phyloP scores from a whole-genome alignment of 768 basidiomycete genomes.

The Pisolithus sp. region DNA sequence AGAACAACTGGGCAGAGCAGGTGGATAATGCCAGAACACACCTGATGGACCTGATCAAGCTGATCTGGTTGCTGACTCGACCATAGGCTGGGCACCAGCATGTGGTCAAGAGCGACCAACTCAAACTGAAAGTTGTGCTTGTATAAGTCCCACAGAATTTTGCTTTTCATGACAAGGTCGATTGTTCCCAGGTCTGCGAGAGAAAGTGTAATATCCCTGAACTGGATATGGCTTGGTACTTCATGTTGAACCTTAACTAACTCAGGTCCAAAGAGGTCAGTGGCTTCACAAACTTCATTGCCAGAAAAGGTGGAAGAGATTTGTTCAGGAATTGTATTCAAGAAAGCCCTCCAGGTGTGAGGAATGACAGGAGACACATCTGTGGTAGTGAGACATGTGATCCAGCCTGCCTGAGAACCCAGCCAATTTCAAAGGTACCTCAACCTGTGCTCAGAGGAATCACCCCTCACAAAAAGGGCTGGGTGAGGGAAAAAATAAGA shows the following conservation, averaged over 20 bases:
- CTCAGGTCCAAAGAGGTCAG: neutral
- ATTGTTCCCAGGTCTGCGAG: neutral
- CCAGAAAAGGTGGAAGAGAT: neutral
- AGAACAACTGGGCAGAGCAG: no score
- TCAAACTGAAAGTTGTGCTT: constrained; percentile 15
- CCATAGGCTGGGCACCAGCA: neutral
- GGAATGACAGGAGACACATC: neutral
- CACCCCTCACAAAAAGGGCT: neutral
- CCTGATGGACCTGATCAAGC: neutral
- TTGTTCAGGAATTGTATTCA: neutral
- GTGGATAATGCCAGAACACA: neutral
- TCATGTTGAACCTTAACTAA: neutral
- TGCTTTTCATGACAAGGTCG: neutral
- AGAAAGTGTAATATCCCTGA: neutral
- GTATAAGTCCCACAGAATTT: constrained; percentile 14
- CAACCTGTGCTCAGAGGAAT: neutral
- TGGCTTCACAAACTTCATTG: neutral
- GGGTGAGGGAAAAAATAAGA: neutral
- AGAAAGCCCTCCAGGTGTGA: neutral
- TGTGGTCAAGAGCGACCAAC: constrained; percentile 11
- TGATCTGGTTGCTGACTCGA: neutral
- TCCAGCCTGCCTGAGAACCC: neutral
- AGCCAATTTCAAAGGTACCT: neutral
- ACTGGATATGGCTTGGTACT: neutral
- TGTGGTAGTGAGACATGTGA: neutral